Evolutionary conservation across 306 rosid species (phyloP).

Genomic region (Castanea sativa): DNA sequence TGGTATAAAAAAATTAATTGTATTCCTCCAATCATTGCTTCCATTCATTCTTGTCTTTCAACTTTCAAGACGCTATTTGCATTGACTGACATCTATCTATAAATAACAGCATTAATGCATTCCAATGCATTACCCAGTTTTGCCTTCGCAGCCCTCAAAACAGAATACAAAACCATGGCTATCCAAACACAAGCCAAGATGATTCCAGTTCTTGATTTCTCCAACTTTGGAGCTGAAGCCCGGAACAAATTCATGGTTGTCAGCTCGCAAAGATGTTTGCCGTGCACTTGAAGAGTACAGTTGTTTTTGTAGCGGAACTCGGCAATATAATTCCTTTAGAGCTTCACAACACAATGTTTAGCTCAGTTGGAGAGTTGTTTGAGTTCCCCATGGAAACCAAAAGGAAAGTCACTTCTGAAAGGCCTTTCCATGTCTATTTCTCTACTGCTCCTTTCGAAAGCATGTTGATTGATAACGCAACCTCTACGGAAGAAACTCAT

Average conservation of each 20-base stretch:
- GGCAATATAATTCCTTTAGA: neutral
- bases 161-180: neutral
- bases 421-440: slow-evolving; percentile 12
- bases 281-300: slow-evolving; percentile 22
- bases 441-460: slow-evolving; percentile 4
- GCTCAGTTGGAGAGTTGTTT: slow-evolving; percentile 10
- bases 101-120: neutral
- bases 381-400: slow-evolving; percentile 15
- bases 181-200: too few species aligned
- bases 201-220: slow-evolving; percentile 2
- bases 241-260: slow-evolving; percentile 3
- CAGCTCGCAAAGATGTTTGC: slow-evolving; percentile 7
- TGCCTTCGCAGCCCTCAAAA: neutral
- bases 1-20: too few species aligned
- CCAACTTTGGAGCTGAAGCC: neutral
- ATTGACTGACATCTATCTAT: neutral
- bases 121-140: neutral
- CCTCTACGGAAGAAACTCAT: neutral
- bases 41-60: too few species aligned
- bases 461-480: slow-evolving; percentile 12
- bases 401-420: neutral
- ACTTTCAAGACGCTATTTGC: too few species aligned
- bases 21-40: too few species aligned
- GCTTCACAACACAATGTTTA: slow-evolving; percentile 9
- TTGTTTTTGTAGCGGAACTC: slow-evolving; percentile 4